Evolutionary conservation across 495 filamentous ascomycete genomes (phyloP).

Genomic region (Chaetomium cochliodes): DNA sequence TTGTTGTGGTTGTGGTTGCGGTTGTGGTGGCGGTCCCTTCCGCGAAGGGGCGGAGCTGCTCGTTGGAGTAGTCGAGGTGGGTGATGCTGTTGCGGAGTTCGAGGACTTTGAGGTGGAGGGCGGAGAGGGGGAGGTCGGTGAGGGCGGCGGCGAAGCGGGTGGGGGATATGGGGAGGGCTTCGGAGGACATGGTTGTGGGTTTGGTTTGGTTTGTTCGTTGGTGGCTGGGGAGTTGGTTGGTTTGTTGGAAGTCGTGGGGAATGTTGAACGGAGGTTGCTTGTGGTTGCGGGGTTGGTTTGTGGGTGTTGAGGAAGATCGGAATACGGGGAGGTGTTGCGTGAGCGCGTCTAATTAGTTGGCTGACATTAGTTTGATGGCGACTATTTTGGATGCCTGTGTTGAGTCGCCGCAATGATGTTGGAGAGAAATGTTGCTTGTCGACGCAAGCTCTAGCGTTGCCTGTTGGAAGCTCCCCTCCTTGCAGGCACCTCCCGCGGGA

Average conservation of each 20-base stretch:
- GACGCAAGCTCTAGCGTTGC: constrained; percentile 15
- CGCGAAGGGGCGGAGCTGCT: constrained; percentile 64
- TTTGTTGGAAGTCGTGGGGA: not conserved
- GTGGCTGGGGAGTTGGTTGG: not conserved
- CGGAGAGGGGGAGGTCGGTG: constrained; percentile 64
- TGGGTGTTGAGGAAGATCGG: not conserved
- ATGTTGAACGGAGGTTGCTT: not conserved
- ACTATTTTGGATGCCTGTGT: not conserved
- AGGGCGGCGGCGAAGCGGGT: constrained; percentile 70
- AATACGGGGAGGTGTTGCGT: not conserved
- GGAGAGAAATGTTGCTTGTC: not conserved
- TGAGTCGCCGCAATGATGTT: not conserved
- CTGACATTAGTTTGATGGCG: not conserved
- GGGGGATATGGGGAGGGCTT: constrained; percentile 57
- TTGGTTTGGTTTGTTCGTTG: not conserved
- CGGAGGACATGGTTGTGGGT: constrained; percentile 43
- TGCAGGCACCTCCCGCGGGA: not conserved
- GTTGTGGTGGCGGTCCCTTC: constrained; percentile 32
- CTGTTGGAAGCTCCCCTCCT: constrained; percentile 2
- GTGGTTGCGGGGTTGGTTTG: not conserved
- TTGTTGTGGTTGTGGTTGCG: constrained; percentile 21
- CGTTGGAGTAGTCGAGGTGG: constrained; percentile 78
- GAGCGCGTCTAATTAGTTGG: not conserved
- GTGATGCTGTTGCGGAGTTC: constrained; percentile 80
- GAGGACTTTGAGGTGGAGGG: constrained; percentile 73